phyloP scores from a whole-genome alignment of 257 asterid genomes.

The Vinca minor region DNA sequence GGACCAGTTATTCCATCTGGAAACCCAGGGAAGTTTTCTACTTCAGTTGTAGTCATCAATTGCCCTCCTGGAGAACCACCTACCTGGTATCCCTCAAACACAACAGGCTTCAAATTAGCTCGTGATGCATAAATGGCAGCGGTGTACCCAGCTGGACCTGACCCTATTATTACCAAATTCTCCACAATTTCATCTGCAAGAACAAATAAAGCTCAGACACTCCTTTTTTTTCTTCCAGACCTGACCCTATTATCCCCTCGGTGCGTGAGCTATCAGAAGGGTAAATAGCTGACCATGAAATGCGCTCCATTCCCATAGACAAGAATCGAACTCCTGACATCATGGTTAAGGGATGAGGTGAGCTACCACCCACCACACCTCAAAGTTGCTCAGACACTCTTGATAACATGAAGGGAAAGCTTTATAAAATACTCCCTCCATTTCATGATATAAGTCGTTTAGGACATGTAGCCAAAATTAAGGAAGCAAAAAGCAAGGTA shows the following conservation, averaged over 20 bases:
- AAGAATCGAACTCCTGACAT: too few relatives aligned
- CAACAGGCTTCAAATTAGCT: conserved; percentile 90
- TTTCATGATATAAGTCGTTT: too few relatives aligned
- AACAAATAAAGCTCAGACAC: neutral
- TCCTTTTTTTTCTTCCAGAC: too few relatives aligned
- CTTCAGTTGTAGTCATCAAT: conserved; percentile 94
- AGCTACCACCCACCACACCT: too few relatives aligned
- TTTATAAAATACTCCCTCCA: neutral
- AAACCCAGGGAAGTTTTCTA: conserved; percentile 93
- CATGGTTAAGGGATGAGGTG: too few relatives aligned
- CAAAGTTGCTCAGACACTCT: too few relatives aligned
- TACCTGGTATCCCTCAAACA: conserved; percentile 85
- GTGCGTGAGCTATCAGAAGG: too few relatives aligned
- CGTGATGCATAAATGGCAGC: conserved; percentile 93
- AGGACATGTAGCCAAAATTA: too few relatives aligned
- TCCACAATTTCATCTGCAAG: conserved; percentile 51
- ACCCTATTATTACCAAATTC: conserved; percentile 82
- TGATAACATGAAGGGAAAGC: neutral
- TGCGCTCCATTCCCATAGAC: too few relatives aligned
- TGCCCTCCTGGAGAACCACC: conserved; percentile 99
- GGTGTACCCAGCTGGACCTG: conserved; percentile 98
- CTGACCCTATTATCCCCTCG: too few relatives aligned
- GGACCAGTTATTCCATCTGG: conserved; percentile 98
- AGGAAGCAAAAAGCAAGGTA: too few relatives aligned
- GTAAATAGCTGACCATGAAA: too few relatives aligned